Evolutionary conservation across 192 early-diverging fungal genomes (phyloP).

Genomic region (Coemansia sp.): DNA sequence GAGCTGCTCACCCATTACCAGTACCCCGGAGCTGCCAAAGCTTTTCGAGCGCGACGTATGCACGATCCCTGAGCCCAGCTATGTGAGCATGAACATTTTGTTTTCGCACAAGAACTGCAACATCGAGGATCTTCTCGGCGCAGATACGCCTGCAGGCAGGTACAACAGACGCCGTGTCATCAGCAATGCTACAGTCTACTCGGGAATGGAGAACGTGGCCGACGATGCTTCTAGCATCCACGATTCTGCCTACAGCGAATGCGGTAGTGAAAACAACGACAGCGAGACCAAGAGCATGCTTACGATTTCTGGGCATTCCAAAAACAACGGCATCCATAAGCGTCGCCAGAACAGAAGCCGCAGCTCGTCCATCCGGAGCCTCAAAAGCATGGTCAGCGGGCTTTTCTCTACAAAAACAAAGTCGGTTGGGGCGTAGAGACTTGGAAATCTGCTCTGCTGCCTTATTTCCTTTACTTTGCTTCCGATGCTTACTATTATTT

Average conservation of each 20-base stretch:
- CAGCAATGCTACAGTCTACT: conserved; percentile 4
- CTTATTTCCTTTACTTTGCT: neutral
- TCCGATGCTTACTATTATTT: too few relatives aligned
- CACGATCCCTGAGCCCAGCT: neutral
- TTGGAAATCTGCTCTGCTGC: neutral
- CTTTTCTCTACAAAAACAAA: conserved; percentile 5
- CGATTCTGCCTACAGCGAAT: neutral
- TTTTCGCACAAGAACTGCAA: conserved; percentile 7
- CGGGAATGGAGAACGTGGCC: neutral
- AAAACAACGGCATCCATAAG: neutral
- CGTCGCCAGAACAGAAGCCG: neutral
- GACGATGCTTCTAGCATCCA: neutral
- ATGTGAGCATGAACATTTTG: conserved; percentile 6
- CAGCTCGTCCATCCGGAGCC: conserved; percentile 3
- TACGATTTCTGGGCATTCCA: neutral
- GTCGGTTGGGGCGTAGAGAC: neutral
- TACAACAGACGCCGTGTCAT: conserved; percentile 8
- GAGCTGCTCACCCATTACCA: neutral
- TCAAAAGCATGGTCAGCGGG: conserved; percentile 5
- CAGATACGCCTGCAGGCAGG: conserved; percentile 11
- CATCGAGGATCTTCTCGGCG: conserved; percentile 1
- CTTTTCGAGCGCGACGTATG: conserved; percentile 11
- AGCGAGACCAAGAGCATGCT: neutral
- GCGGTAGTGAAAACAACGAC: neutral
- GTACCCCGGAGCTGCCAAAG: neutral